These are phyloP conservation scores for Trametes villosa DNA, from an alignment of 768 basidiomycete species.

Conservation along the genomic window DNA sequence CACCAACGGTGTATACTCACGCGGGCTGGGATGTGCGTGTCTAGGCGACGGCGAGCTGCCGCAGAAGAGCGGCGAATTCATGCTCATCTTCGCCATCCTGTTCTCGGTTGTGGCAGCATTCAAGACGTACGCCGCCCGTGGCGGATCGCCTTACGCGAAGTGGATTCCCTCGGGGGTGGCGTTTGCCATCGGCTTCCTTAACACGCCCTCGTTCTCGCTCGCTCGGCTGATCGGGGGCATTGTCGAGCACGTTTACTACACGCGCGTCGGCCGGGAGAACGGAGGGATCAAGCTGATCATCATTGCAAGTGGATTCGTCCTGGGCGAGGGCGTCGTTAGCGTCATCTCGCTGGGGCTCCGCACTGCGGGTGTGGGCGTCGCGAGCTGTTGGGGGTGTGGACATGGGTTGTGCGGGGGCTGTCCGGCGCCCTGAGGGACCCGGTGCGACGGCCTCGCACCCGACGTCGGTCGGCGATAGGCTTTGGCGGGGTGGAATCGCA, in stretches of 20 bases:
- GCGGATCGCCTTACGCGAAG: slow-evolving; percentile 57
- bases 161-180: slow-evolving; percentile 94
- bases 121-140: slow-evolving; percentile 62
- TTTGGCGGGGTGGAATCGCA: background rate
- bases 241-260: slow-evolving; percentile 68
- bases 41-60: slow-evolving; percentile 84
- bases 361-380: slow-evolving; percentile 72
- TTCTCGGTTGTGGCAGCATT: slow-evolving; percentile 70
- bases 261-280: slow-evolving; percentile 48
- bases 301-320: slow-evolving; percentile 92
- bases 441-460: background rate
- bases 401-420: slow-evolving; percentile 77
- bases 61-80: slow-evolving; percentile 71
- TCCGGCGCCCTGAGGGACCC: slow-evolving; percentile 33
- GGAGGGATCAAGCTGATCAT: slow-evolving; percentile 80
- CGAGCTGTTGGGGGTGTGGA: slow-evolving; percentile 88
- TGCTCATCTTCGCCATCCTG: slow-evolving; percentile 73
- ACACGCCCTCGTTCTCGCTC: slow-evolving; percentile 93
- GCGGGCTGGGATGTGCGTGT: slow-evolving; percentile 21
- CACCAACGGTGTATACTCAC: slow-evolving; percentile 8
- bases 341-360: slow-evolving; percentile 76
- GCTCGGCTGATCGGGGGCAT: slow-evolving; percentile 89
- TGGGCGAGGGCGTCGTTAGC: slow-evolving; percentile 93
- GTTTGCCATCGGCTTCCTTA: slow-evolving; percentile 95
- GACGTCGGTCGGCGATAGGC: background rate